Evolutionary conservation across 2,329 filamentous ascomycete species (phyloP).

Genomic region (Leptographium wingfieldii): DNA sequence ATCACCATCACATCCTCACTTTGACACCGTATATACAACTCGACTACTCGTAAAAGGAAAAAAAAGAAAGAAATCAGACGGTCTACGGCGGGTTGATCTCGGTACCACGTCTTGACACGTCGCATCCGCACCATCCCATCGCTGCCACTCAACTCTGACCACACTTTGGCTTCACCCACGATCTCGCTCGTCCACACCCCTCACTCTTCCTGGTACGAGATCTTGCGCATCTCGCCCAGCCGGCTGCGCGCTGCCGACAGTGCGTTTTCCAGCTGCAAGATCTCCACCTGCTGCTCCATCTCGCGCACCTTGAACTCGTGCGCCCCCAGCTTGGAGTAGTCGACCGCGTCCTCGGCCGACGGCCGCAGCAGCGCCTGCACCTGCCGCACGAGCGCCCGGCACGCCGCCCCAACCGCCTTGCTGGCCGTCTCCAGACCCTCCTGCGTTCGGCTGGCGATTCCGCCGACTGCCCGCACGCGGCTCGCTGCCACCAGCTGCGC

Average conservation of each 20-base stretch:
- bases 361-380: slow-evolving; percentile 91
- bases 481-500: slow-evolving; percentile 93
- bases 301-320: slow-evolving; percentile 98
- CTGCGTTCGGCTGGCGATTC: slow-evolving; percentile 95
- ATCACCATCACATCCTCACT: too few relatives aligned
- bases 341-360: slow-evolving; percentile 69
- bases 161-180: background rate
- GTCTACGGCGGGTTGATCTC: background rate
- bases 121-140: background rate
- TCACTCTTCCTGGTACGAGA: slow-evolving; percentile 75
- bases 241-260: slow-evolving; percentile 67
- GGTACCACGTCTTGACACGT: background rate
- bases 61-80: background rate
- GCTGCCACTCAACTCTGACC: too few relatives aligned
- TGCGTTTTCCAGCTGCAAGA: slow-evolving; percentile 84
- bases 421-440: slow-evolving; percentile 81
- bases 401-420: slow-evolving; percentile 85
- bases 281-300: slow-evolving; percentile 99
- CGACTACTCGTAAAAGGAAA: background rate
- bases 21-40: background rate
- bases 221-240: slow-evolving; percentile 95
- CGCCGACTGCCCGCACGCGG: slow-evolving; percentile 70
- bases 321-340: slow-evolving; percentile 76
- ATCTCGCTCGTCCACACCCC: too few relatives aligned
- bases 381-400: slow-evolving; percentile 76